Evolutionary conservation across 176 grass and related monocot genomes (phyloP).

Genomic region (Chrysopogon serrulatus): DNA sequence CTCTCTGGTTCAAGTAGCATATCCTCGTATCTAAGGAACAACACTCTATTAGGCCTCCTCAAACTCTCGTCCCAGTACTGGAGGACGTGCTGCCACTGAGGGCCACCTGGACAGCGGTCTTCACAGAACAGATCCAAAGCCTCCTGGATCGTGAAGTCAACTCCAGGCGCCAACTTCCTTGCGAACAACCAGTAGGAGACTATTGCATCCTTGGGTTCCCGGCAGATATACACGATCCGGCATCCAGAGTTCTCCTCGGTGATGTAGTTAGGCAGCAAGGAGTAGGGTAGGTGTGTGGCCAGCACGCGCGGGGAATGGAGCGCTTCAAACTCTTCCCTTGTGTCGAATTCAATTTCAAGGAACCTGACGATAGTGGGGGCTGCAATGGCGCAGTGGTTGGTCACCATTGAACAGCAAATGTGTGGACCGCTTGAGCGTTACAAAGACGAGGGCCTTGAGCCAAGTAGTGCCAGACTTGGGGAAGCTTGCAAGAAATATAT

Average conservation of each 20-base stretch:
- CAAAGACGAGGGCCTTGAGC: slow-evolving; percentile 35
- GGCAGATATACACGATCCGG: background rate
- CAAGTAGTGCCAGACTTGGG: slow-evolving; percentile 45
- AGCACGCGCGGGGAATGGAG: background rate
- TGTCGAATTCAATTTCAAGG: background rate
- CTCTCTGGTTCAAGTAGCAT: background rate
- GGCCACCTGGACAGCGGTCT: background rate
- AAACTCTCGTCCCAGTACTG: background rate
- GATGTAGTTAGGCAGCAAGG: background rate
- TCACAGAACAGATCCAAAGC: background rate
- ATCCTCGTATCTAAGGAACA: slow-evolving; percentile 21
- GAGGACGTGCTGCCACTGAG: background rate
- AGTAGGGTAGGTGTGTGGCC: slow-evolving; percentile 6
- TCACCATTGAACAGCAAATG: background rate
- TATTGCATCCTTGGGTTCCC: background rate
- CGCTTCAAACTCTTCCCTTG: background rate
- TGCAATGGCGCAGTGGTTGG: background rate
- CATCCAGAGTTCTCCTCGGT: background rate
- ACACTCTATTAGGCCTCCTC: background rate
- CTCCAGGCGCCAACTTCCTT: background rate
- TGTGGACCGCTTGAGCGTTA: background rate
- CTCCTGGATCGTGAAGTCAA: background rate
- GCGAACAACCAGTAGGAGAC: background rate
- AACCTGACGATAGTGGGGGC: background rate
- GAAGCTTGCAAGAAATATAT: background rate